These are phyloP conservation scores for Penicillium sp. DNA, from an alignment of 2,329 filamentous ascomycete genomes.

Conservation along the genomic window DNA sequence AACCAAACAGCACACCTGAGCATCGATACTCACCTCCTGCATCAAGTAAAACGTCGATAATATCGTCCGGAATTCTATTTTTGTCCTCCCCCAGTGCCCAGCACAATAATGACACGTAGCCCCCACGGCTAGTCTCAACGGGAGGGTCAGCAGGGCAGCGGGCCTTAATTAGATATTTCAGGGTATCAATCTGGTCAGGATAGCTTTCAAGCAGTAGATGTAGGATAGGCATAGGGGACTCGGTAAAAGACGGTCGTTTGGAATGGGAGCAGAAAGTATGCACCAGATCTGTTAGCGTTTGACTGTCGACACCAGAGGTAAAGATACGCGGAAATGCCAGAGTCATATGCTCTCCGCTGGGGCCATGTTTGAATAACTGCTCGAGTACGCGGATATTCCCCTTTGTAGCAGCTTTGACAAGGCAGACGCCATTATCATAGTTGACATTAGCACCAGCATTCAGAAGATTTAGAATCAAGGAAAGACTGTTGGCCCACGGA, in stretches of 20 bases:
- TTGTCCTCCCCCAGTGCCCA: background rate
- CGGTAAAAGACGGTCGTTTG: background rate
- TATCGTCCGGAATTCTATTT: background rate
- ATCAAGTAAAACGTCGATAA: background rate
- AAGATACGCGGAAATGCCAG: background rate
- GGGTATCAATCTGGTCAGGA: background rate
- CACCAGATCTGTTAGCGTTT: background rate
- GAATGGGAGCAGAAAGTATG: background rate
- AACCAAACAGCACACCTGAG: background rate
- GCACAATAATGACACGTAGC: background rate
- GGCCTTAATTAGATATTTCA: background rate
- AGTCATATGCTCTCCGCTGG: background rate
- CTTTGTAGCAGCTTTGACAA: background rate
- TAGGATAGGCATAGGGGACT: background rate
- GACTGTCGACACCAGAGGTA: background rate
- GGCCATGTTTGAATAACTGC: background rate
- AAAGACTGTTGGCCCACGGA: background rate
- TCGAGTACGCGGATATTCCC: background rate
- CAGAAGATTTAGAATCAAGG: background rate
- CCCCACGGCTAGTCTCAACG: background rate
- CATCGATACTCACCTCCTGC: background rate
- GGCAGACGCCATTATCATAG: background rate
- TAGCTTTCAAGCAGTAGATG: background rate
- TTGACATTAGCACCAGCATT: background rate
- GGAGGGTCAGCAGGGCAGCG: background rate